Conservation (phyloP, 176 grass and related monocot species). For the Phyllostachys edulis region DNA sequence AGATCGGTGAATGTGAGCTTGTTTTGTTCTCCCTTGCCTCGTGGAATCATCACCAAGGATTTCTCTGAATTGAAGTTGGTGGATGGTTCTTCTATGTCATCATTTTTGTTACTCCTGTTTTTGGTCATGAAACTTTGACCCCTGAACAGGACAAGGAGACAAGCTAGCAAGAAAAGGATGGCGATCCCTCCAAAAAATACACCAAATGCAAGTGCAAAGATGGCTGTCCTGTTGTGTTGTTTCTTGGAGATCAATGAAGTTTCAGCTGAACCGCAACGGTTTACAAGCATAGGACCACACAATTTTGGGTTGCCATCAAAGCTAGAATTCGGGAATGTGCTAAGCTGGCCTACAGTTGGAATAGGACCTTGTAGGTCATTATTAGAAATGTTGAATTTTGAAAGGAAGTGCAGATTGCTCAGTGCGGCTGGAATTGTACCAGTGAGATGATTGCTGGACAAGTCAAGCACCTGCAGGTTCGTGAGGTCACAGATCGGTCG, state of each 20-base stretch:
- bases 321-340: constrained; percentile 49
- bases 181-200: constrained; percentile 28
- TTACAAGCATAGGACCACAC: constrained; percentile 41
- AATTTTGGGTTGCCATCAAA: constrained; percentile 50
- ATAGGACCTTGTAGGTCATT: constrained; percentile 51
- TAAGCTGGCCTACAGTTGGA: constrained; percentile 41
- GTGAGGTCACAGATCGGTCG: constrained; percentile 23
- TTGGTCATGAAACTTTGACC: neutral
- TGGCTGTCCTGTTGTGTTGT: neutral
- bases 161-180: neutral
- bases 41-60: neutral
- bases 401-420: constrained; percentile 44
- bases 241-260: neutral
- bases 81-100: neutral
- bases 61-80: neutral
- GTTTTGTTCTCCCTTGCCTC: constrained; percentile 1
- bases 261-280: constrained; percentile 24
- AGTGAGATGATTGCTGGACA: constrained; percentile 44
- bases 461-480: constrained; percentile 36
- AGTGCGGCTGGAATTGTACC: constrained; percentile 36
- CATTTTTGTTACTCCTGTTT: neutral
- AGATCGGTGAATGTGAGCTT: constrained; percentile 50
- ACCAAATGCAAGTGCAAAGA: constrained; percentile 11
- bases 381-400: constrained; percentile 44
- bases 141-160: neutral